Evolutionary conservation across 2,329 filamentous ascomycete species (phyloP), one percentile per base, ranked within the genome.

Genomic region (Sporothrix variecibatus): DNA sequence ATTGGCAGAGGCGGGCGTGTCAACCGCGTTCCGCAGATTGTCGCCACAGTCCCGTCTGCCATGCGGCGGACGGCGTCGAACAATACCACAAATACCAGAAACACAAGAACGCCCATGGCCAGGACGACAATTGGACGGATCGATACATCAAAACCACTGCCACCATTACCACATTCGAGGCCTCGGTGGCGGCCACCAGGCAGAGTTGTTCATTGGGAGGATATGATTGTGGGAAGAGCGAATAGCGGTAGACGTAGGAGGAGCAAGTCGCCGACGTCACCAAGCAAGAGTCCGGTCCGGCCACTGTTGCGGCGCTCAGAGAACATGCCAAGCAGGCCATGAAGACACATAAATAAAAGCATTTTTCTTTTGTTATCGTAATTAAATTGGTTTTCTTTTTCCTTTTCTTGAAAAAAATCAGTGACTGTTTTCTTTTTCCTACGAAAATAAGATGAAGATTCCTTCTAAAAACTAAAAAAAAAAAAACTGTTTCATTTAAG

Each of bases 111-210:
- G 4, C 12, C 51, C 2, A 34, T 34, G 4, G 34, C 20, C 20
- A 60, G 3, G 46, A 53, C 40, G 34, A 20, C 49, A 2, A 23
- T 38, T 17, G 38, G 23, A 12, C 28, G 46, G 23, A 28, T 20
- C 26, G 38, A 20, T n/a, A 67, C n/a, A 28, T 67, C 62, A 46
- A 34, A 43, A 17, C 46, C 58, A 49, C 23, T 60, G 28, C 53
- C 69, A 5, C 69, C 69, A 20, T 31, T 71, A 5, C 69, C 69
- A 26, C 46, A 65, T 3, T 60, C 49, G 3, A 60, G 43, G 31
- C 65, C 62, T 20, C 60, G 69, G 2, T 74, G 73, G 73, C 69
- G 60, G 0, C 73, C 73, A 2, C 73, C 69, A 1, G 73, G 73
- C 15, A 64, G 71, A 0, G 64, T 34, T n/a, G 51, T 72, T 15